Base-by-base conservation (phyloP, 106 monocot genomes). In the Iris macrosiphon region DNA sequence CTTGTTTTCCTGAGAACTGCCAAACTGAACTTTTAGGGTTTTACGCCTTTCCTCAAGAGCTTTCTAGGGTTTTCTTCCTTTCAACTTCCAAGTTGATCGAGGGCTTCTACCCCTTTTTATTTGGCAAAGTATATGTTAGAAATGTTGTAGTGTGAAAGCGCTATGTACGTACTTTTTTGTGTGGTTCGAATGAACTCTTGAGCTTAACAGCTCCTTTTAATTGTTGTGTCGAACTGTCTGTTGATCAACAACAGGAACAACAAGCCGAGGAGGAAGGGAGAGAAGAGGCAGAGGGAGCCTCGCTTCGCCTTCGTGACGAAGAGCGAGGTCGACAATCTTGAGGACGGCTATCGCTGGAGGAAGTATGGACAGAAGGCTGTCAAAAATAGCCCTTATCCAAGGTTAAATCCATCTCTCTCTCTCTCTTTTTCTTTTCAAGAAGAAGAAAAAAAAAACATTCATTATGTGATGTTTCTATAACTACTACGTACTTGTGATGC, bases 321-420 rank as follows among this genome's bases (percentile, higher is more conserved):
- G 54, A 92, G 92, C 50, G 86, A 92, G 65, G 79, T 92, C 7
- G 92, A 92, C 57, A 79, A 92, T 49, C 79, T 92, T 0, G 92
- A 92, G 57, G 92, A 92, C 34, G 92, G 92, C 13, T 92, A 92
- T 47, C 61, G 86, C n/a, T 92, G 92, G 92, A 75, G 92, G 47
- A 92, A 92, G 43, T 92, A 92, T 25, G 92, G 92, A 19, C 92
- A 92, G 73, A 92, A 92, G 69, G 92, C 86, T 0, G 92, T 92
- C 57, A 92, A 92, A 79, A 86, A 92, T 62, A 92, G 92, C 76
- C 82, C 86, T 27, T 87, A 71, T 64, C 92, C 92, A 39, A 92
- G 92, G 92, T 92, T 24, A 1, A 49, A 7, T 25, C 16, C 13
- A 4, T 19, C 12, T 15, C 45, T 40, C 33, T 8, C 22, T 39